These are phyloP conservation scores for Penicillium italicum DNA, from an alignment of 2,329 filamentous ascomycete species.

Conservation along the genomic window DNA sequence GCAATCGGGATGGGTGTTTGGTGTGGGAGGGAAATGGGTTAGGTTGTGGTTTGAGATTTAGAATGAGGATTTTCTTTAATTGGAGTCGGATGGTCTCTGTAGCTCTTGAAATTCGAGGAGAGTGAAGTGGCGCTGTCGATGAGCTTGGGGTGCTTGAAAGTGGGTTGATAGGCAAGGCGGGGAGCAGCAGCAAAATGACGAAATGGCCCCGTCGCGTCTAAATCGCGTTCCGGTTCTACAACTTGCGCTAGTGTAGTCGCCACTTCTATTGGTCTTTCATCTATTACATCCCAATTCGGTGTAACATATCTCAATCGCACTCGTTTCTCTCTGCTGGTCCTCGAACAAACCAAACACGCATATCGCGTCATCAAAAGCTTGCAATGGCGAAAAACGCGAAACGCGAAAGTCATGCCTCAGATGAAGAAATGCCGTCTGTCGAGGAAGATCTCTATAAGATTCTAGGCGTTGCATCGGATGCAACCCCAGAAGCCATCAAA, in stretches of 20 bases:
- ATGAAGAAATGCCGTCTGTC: conserved; percentile 20
- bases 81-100: neutral
- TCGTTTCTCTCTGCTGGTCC: neutral
- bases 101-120: neutral
- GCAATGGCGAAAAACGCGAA: conserved; percentile 19
- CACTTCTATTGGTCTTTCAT: neutral
- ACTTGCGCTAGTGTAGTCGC: neutral
- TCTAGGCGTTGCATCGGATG: conserved; percentile 66
- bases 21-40: neutral
- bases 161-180: conserved; percentile 13
- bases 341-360: too few species aligned
- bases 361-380: neutral
- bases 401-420: conserved; percentile 49
- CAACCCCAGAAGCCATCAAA: conserved; percentile 77
- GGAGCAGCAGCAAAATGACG: conserved; percentile 28
- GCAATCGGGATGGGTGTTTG: neutral
- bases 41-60: neutral
- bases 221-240: conserved; percentile 20
- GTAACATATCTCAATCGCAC: neutral
- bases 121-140: neutral
- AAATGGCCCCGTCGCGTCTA: conserved; percentile 25
- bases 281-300: neutral
- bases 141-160: conserved; percentile 2
- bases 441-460: conserved; percentile 67
- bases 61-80: neutral